Conservation (phyloP, 306 rosid genomes). For the Boehmeria nivea region DNA sequence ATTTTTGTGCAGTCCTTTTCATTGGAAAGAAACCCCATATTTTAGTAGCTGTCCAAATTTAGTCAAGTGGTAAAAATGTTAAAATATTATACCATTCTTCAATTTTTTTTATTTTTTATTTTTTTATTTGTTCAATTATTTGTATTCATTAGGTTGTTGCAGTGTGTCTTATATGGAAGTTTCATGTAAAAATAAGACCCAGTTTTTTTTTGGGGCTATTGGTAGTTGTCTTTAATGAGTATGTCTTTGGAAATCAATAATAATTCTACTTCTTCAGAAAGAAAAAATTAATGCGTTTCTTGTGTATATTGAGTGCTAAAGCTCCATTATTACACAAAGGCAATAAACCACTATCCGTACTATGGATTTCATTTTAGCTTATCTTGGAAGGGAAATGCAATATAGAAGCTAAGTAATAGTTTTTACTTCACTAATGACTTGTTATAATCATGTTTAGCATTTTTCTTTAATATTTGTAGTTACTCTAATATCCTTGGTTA, state of each 20-base stretch:
- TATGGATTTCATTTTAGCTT: neutral
- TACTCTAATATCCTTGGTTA: too few relatives aligned
- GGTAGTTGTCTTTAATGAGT: constrained; percentile 10
- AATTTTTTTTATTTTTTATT: too few relatives aligned
- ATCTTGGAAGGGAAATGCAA: constrained; percentile 3
- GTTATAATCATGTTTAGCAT: neutral
- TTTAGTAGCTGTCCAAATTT: neutral
- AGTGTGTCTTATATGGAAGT: constrained; percentile 4
- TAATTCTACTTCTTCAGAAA: neutral
- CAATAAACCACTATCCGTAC: neutral
- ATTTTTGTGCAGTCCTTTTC: constrained; percentile 2
- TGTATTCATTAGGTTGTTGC: too few relatives aligned
- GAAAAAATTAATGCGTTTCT: neutral
- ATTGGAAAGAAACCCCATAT: constrained; percentile 2
- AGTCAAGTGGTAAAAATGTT: neutral
- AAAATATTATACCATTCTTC: neutral
- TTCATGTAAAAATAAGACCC: neutral
- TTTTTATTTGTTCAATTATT: too few relatives aligned
- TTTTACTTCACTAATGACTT: neutral
- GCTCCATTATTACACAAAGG: neutral
- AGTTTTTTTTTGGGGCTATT: neutral
- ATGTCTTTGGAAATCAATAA: constrained; percentile 2
- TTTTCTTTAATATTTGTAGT: neutral
- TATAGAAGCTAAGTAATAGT: neutral
- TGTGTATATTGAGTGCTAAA: neutral